Conservation (phyloP, 495 filamentous ascomycete species). For the Zalerion maritima region DNA sequence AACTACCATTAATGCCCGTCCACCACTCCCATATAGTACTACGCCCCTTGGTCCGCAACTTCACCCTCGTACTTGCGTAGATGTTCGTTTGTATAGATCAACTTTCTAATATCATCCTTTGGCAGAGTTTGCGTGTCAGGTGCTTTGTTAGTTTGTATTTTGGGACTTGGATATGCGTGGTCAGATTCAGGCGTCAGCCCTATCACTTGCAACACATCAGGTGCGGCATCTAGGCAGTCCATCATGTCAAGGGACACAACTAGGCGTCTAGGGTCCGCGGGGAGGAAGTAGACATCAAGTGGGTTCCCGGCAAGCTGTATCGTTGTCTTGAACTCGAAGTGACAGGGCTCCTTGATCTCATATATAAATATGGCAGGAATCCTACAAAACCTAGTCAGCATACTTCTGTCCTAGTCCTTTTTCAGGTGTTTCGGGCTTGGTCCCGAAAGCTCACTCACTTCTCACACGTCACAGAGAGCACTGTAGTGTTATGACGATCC, state of each 20-base stretch:
- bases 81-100: conserved; percentile 56
- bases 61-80: conserved; percentile 55
- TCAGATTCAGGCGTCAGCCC: conserved; percentile 19
- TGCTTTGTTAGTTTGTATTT: too few species aligned
- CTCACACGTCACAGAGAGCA: conserved; percentile 56
- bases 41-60: conserved; percentile 16
- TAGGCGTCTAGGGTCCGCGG: conserved; percentile 17
- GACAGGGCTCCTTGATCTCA: conserved; percentile 23
- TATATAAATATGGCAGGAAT: conserved; percentile 48
- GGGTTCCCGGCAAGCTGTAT: conserved; percentile 43
- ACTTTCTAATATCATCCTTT: conserved; percentile 34
- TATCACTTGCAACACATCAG: conserved; percentile 15
- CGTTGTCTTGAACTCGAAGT: conserved; percentile 30
- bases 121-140: conserved; percentile 1
- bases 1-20: too few species aligned
- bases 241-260: conserved; percentile 44
- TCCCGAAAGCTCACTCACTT: conserved; percentile 38
- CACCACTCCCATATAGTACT: conserved; percentile 3
- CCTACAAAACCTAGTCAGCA: conserved; percentile 23
- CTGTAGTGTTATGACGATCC: too few species aligned
- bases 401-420: too few species aligned
- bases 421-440: too few species aligned
- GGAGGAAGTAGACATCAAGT: conserved; percentile 34
- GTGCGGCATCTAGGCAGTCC: conserved; percentile 14
- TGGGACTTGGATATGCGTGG: too few species aligned